Base-by-base conservation (phyloP, 2,329 filamentous ascomycete genomes). In the Cercospora zeae-maydis region DNA sequence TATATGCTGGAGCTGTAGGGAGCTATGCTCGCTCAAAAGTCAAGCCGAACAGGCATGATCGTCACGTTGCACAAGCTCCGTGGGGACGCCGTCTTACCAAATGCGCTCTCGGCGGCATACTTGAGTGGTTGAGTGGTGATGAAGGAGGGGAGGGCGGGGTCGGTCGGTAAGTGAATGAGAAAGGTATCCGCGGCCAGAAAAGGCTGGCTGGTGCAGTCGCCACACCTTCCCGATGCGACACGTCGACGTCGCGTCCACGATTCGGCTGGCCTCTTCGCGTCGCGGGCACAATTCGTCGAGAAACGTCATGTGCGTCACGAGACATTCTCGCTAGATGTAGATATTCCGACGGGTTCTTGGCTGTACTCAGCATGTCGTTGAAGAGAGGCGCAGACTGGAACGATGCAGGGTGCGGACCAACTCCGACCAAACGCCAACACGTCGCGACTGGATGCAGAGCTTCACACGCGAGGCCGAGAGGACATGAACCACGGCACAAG, bases 401-500 rank as follows among this genome's bases (percentile, higher is more conserved):
- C 24, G 31, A 19, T 19, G 24, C 11, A 5, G n/a, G 11, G 16
- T 19, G 13, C 7, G 31, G 14, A n/a, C 11, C 10, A 34, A 19
- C 27, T 11, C 16, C 14, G 31, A 16, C 39, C 39, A 54, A 60
- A 42, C 58, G 30, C 45, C 52, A 39, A 16, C 52, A 39, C 19
- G 42, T 19, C 34, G 16, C n/a, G 33, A 21, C 19, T 37, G 55
- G 42, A 33, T 36, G 19, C 33, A 53, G 59, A 51, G 52, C 54
- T 61, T 49, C 59, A 30, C 19, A 34, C 27, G 37, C 45, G 8
- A 19, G 19, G 39, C 21, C 47, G 11, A 55, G 54, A 55, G 30
- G 24, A 21, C 53, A 58, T 19, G 37, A 54, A 10, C 62, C 66
- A 51, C 53, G 27, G 4, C 36, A 31, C 1, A 61, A 62, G 19